phyloP scores from a whole-genome alignment of 306 rosid genomes.

The Erythrophleum fordii region DNA sequence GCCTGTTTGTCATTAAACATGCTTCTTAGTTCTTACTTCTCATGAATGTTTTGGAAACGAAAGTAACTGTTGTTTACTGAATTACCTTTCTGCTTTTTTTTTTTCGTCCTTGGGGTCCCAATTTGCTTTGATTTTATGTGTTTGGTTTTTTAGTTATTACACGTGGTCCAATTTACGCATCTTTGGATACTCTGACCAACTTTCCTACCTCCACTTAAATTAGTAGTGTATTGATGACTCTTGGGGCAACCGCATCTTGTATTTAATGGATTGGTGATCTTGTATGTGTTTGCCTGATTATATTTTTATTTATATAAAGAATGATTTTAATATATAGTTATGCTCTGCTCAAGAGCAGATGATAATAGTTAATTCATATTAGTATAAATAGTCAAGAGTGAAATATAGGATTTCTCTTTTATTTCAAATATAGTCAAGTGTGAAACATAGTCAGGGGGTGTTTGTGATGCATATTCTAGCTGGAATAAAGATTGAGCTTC shows the following conservation, averaged over 20 bases:
- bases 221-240: constrained; percentile 19
- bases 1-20: background rate
- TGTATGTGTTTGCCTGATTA: constrained; percentile 2
- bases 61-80: background rate
- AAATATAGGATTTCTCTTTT: background rate
- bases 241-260: constrained; percentile 31
- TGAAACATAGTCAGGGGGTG: too few species aligned
- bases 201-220: constrained; percentile 6
- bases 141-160: constrained; percentile 2
- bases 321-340: background rate
- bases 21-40: background rate
- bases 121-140: constrained; percentile 14
- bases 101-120: background rate
- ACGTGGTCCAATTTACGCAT: constrained; percentile 31
- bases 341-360: constrained; percentile 14
- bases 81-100: background rate
- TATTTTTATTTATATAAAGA: background rate
- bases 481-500: too few species aligned
- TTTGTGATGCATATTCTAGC: too few species aligned
- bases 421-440: too few species aligned
- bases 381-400: background rate
- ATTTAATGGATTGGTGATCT: constrained; percentile 11
- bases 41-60: background rate
- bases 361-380: background rate
- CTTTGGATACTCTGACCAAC: constrained; percentile 56